Percentiles rank a stretch among this genome's conserved stretches.
Conservation (phyloP, 2,329 filamentous ascomycete genomes). For the Apiospora kogelbergensis region DNA sequence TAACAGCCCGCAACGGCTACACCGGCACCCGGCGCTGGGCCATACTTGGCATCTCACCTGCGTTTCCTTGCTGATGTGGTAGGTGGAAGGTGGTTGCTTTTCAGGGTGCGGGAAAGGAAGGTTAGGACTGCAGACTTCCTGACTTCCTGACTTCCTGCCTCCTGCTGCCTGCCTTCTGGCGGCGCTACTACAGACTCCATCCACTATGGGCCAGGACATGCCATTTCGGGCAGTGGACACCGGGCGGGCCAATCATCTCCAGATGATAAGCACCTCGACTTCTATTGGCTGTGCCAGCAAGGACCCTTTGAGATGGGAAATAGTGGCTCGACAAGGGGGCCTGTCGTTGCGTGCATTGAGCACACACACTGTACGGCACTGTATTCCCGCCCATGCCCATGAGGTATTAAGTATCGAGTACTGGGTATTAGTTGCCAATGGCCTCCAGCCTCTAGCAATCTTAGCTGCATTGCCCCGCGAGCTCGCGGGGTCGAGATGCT, state of each 20-base stretch:
- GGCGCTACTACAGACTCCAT: not conserved
- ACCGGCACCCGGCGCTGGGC: not conserved
- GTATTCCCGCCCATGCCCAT: constrained; percentile 4
- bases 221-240: not conserved
- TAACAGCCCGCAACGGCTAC: constrained; percentile 6
- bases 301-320: constrained; percentile 4
- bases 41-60: not conserved
- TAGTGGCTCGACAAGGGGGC: not conserved
- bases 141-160: too few relatives aligned
- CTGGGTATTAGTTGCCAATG: not conserved
- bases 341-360: not conserved
- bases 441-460: not conserved
- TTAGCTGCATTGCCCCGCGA: constrained; percentile 5
- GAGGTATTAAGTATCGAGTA: not conserved
- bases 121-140: too few relatives aligned
- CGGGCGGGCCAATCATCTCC: not conserved
- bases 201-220: not conserved
- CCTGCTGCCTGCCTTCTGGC: not conserved
- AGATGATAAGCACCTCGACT: not conserved
- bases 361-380: not conserved
- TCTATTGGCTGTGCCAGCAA: not conserved
- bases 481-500: not conserved
- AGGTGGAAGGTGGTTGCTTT: not conserved
- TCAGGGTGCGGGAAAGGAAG: not conserved
- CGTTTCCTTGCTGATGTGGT: not conserved